phyloP scores from a whole-genome alignment of 2,329 filamentous ascomycete genomes.

The Hortaea werneckii region DNA sequence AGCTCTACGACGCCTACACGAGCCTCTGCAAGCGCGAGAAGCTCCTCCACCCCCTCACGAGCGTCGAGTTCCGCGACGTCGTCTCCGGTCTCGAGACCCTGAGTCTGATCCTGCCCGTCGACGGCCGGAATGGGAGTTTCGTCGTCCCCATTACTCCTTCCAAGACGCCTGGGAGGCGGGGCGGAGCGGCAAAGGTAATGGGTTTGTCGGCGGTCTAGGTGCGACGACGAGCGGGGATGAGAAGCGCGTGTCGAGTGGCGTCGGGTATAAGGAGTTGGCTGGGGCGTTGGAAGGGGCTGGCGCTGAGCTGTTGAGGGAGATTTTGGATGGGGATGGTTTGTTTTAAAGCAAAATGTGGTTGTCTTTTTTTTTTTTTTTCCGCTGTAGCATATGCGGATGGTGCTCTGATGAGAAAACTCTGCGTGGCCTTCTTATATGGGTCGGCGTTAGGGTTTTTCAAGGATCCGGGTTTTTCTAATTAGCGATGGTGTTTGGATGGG shows the following conservation, averaged over 20 bases:
- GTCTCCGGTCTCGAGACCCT: slow-evolving; percentile 80
- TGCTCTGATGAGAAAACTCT: no score
- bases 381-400: no score
- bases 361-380: neutral
- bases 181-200: neutral
- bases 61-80: slow-evolving; percentile 89
- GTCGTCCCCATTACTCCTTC: slow-evolving; percentile 51
- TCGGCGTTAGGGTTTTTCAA: no score
- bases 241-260: slow-evolving; percentile 26
- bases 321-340: slow-evolving; percentile 22
- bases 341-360: neutral
- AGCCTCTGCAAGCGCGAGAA: slow-evolving; percentile 75
- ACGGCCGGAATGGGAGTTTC: slow-evolving; percentile 63
- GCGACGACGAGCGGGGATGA: slow-evolving; percentile 52
- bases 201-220: slow-evolving; percentile 28
- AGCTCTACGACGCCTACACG: slow-evolving; percentile 74
- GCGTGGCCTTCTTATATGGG: no score
- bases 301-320: slow-evolving; percentile 26
- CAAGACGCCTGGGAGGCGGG: slow-evolving; percentile 51
- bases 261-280: slow-evolving; percentile 25
- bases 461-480: no score
- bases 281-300: slow-evolving; percentile 25
- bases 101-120: slow-evolving; percentile 61
- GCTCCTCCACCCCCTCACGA: slow-evolving; percentile 79
- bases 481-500: no score